Evolutionary conservation across 176 grass and related monocot species (phyloP).

Genomic region (Triticum timopheevii): DNA sequence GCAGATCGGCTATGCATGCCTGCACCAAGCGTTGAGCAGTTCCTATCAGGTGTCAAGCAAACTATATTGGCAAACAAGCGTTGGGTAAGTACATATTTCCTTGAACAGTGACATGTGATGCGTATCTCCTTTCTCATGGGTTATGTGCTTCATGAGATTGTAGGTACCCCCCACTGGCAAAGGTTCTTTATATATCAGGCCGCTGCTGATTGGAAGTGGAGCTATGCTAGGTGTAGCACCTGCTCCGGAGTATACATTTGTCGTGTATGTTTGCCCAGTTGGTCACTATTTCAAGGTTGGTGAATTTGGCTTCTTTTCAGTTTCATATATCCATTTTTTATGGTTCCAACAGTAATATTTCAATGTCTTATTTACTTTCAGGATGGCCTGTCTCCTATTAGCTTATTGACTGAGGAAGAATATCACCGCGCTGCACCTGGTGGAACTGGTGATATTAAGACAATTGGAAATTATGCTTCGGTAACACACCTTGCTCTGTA

Average conservation of each 20-base stretch:
- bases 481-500: slow-evolving; percentile 41
- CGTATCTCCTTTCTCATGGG: slow-evolving; percentile 7
- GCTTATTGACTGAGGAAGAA: slow-evolving; percentile 79
- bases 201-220: slow-evolving; percentile 74
- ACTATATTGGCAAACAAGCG: slow-evolving; percentile 80
- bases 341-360: background rate
- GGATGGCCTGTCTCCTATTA: slow-evolving; percentile 80
- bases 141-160: slow-evolving; percentile 2
- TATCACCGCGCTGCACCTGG: slow-evolving; percentile 86
- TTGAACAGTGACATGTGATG: background rate
- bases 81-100: slow-evolving; percentile 58
- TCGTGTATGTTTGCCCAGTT: slow-evolving; percentile 84
- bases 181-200: slow-evolving; percentile 94
- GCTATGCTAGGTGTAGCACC: slow-evolving; percentile 85
- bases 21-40: slow-evolving; percentile 70
- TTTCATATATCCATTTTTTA: background rate
- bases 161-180: slow-evolving; percentile 81
- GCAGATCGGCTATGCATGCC: slow-evolving; percentile 84
- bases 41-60: slow-evolving; percentile 72
- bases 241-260: slow-evolving; percentile 78
- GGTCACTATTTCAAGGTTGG: slow-evolving; percentile 93
- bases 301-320: background rate
- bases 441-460: slow-evolving; percentile 89
- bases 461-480: slow-evolving; percentile 93
- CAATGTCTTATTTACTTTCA: slow-evolving; percentile 37